Evolutionary conservation across 345 rosid species (phyloP).

Genomic region (Hypericum perforatum): DNA sequence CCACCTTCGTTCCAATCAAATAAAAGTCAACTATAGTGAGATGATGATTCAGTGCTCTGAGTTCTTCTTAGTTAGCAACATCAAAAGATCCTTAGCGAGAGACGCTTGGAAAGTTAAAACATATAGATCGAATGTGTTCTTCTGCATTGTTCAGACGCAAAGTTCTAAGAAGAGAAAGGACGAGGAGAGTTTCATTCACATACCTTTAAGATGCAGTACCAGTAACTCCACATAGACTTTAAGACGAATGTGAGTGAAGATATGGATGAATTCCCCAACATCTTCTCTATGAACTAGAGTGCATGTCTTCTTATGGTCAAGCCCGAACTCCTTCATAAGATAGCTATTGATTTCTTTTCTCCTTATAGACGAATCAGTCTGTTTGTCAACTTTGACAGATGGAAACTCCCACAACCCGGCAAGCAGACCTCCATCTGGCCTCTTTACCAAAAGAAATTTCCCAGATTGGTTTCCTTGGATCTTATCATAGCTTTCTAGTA

Average conservation of each 20-base stretch:
- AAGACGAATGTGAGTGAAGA: conserved; percentile 76
- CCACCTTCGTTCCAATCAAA: conserved; percentile 24
- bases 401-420: conserved; percentile 99
- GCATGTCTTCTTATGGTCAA: conserved; percentile 38
- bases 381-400: conserved; percentile 43
- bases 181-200: conserved; percentile 5
- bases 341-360: conserved; percentile 43
- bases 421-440: conserved; percentile 80
- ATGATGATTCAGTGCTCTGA: background rate
- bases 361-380: conserved; percentile 39
- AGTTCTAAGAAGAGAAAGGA: background rate
- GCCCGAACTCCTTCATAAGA: conserved; percentile 48
- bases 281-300: conserved; percentile 44
- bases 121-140: background rate
- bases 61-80: too few species aligned
- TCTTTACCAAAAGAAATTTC: conserved; percentile 62
- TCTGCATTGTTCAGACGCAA: background rate
- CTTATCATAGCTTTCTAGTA: conserved; percentile 25
- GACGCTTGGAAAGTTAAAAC: too few species aligned
- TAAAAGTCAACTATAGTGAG: background rate
- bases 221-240: conserved; percentile 67
- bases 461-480: conserved; percentile 25
- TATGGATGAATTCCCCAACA: conserved; percentile 73
- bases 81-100: too few species aligned
- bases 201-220: conserved; percentile 48